Evolutionary conservation across 2,329 filamentous ascomycete genomes (phyloP), one percentile per base, ranked within the genome.

Genomic region (Calonectria hawksworthii): DNA sequence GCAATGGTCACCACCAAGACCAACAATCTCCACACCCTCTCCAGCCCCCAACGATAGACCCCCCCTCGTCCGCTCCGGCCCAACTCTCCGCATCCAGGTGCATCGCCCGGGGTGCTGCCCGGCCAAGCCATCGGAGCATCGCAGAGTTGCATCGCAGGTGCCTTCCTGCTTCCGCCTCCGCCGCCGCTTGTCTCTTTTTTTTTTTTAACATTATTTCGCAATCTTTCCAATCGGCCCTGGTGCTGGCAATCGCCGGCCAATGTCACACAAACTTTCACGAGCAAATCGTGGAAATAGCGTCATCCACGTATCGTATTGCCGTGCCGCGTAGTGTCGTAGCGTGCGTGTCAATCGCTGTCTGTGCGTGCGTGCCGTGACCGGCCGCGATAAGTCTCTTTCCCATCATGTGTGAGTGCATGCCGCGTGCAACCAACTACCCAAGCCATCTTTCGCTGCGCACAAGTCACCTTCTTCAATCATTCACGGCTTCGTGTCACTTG

Each of bases 61-160:
- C 21, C 36, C 68, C 50, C 65, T 34, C 65, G 34, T 23, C 34
- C 36, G 28, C 69, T 70, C 71, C 78, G 78, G 78, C 23, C 61
- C 64, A 76, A 51, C n/a, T 56, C 75, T 75, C 75, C 73, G 65
- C 56, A 77, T 80, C 73, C 52, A 70, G 74, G 68, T 36, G 38
- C 61, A 65, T 65, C 5, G 61, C 28, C 61, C 61, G 61, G 41
- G 61, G 16, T 28, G 26, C 67, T 70, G 63, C 52, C 32, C 61
- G 61, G 30, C 30, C 56, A 44, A 41, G 18, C 66, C 52, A 72
- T 32, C 36, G 56, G 70, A 44, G 63, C 66, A 41, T 63, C 56
- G 36, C 34, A 28, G 21, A 23, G 56, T 63, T 18, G 34, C 34
- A 63, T 63, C 34, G 56, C 34, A 63, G 56, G 44, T 69, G 38